phyloP scores from a whole-genome alignment of 2,329 filamentous ascomycete species.

The Alternaria arborescens region DNA sequence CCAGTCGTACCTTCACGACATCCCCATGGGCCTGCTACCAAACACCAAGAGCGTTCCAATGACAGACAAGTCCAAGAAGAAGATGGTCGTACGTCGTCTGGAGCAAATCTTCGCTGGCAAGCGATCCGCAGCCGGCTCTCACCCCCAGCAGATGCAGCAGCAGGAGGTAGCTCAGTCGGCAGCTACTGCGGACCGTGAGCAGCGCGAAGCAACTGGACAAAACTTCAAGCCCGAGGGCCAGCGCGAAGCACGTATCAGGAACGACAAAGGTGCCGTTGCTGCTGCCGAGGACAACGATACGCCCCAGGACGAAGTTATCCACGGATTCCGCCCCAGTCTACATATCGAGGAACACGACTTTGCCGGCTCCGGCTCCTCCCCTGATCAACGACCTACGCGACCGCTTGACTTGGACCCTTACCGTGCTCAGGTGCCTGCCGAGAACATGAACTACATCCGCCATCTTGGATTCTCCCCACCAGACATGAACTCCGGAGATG shows the following conservation, averaged over 20 bases:
- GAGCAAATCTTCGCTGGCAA: slow-evolving; percentile 86
- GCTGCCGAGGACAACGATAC: slow-evolving; percentile 28
- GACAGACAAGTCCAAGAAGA: slow-evolving; percentile 79
- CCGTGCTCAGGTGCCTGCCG: slow-evolving; percentile 75
- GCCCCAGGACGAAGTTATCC: slow-evolving; percentile 24
- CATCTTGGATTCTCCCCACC: slow-evolving; percentile 75
- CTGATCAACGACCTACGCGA: slow-evolving; percentile 79
- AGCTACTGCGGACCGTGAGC: slow-evolving; percentile 56
- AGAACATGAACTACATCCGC: slow-evolving; percentile 82
- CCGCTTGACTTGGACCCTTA: slow-evolving; percentile 80
- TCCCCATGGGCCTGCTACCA: slow-evolving; percentile 73
- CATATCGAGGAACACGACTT: slow-evolving; percentile 38
- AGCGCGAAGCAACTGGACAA: slow-evolving; percentile 52
- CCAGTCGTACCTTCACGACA: slow-evolving; percentile 74
- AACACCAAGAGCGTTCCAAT: slow-evolving; percentile 62
- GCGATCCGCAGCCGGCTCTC: slow-evolving; percentile 53
- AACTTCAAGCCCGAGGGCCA: slow-evolving; percentile 50
- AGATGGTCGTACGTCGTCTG: slow-evolving; percentile 75
- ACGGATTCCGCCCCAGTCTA: slow-evolving; percentile 27
- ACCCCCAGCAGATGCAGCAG: slow-evolving; percentile 63
- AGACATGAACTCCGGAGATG: slow-evolving; percentile 58
- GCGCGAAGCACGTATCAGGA: slow-evolving; percentile 59
- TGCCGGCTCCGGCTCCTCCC: slow-evolving; percentile 50
- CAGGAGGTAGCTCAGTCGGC: slow-evolving; percentile 66
- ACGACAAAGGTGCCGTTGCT: slow-evolving; percentile 23